Base-by-base conservation (phyloP, 2,329 filamentous ascomycete species). In the Cytospora schulzeri region DNA sequence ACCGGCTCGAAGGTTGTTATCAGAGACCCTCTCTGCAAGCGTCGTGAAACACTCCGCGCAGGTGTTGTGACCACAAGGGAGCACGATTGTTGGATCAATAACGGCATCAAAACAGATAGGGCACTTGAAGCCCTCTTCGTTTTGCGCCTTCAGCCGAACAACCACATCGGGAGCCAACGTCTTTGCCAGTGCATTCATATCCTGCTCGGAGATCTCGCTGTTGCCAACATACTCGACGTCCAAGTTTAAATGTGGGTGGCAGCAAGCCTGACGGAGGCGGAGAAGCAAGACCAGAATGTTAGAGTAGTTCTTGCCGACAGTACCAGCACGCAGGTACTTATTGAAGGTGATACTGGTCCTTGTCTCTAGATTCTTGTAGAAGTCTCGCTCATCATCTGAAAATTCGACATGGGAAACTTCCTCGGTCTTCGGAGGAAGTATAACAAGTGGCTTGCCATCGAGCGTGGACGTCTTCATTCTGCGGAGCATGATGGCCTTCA, bases 61-160 rank as follows among this genome's bases (percentile, higher is more conserved):
- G 28, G 88, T 87, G 66, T 89, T 86, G 72, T 97, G 93, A 2
- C 93, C 93, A 71, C 93, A 97, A 1, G 92, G 92, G 59, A 92
- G 81, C 74, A 93, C 89, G 68, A 96, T 91, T 3, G 85, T 85
- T 0, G 91, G 91, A 67, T 93, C 93, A 17, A 84, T 81, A 8
- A 89, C 86, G 2, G 82, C 87, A 71, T 97, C 93, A 65, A 91
- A 88, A 74, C 93, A 97, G 24, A 95, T 88, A 0, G 91, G 91
- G 71, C 93, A 96, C 73, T 93, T 89, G 57, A 94, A 91, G 2
- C 81, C 83, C 1, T 87, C 81, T 1, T 75, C 73, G 1, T 72
- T 73, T 14, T 60, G 57, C 3, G 51, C 58, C 69, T 80, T 90
- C 72, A 95, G 83, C 8, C 91, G 86, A n/a, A 79, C 72, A 22